Conservation (phyloP, 2,329 filamentous ascomycete genomes). For the Tolypocladium ovalisporum region DNA sequence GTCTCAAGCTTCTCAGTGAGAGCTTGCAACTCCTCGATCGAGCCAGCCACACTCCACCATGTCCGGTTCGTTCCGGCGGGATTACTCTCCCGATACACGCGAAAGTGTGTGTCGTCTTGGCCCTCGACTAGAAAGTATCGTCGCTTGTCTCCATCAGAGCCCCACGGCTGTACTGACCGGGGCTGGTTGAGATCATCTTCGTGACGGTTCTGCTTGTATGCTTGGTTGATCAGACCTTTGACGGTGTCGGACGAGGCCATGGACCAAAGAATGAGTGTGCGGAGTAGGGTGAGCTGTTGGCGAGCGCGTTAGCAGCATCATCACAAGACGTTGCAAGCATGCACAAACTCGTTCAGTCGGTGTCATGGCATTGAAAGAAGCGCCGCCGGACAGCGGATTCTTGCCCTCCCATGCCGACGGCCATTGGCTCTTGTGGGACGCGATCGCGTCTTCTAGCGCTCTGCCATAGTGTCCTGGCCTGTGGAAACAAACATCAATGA, state of each 20-base stretch:
- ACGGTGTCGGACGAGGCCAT: conserved; percentile 79
- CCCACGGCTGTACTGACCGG: conserved; percentile 83
- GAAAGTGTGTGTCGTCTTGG: conserved; percentile 84
- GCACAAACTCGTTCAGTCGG: conserved; percentile 64
- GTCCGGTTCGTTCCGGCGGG: conserved; percentile 62
- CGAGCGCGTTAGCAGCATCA: conserved; percentile 3
- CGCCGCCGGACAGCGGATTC: conserved; percentile 72
- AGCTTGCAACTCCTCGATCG: conserved; percentile 71
- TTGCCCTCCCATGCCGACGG: conserved; percentile 69
- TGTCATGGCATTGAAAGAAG: conserved; percentile 72
- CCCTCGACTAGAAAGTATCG: conserved; percentile 93
- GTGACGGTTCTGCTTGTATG: conserved; percentile 79
- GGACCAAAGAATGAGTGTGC: conserved; percentile 77
- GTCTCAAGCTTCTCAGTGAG: conserved; percentile 67
- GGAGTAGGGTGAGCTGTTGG: conserved; percentile 66
- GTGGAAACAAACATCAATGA: conserved; percentile 11
- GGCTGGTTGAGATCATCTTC: conserved; percentile 74
- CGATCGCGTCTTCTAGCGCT: conserved; percentile 86
- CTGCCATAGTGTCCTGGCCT: conserved; percentile 89
- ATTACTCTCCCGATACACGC: conserved; percentile 89
- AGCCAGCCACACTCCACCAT: conserved; percentile 89
- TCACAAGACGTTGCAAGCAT: background rate
- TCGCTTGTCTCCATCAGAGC: conserved; percentile 77
- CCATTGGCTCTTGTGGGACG: conserved; percentile 82
- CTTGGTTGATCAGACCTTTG: conserved; percentile 70